Base-by-base conservation (phyloP, 768 basidiomycete genomes). In the Strobilomyces echinocephalus region DNA sequence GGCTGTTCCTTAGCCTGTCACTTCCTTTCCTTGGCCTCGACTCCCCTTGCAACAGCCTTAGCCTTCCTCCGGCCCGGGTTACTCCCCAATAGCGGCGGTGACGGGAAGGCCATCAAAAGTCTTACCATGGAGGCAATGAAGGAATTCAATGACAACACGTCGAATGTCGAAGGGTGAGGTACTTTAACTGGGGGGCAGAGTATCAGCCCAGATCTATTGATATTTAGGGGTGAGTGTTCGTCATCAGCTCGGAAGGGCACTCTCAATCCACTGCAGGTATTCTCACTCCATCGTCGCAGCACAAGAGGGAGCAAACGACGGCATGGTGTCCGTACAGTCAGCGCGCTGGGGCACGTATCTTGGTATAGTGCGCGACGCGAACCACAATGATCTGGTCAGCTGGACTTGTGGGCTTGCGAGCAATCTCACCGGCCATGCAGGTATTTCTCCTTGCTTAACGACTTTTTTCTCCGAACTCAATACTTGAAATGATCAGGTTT, bases 321-420 rank as follows among this genome's bases (percentile, higher is more conserved):
- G 97, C 1, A 79, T 99, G 44, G 95, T 99, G 43, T 88, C 86
- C 43, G 83, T 95, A 41, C 75, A 85, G 55, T 92, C 91, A 6
- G 84, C 93, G 3, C 83, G 85, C 76, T 95, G 95, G 93, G 97
- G 97, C 36, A 92, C 87, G n/a, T 97, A 98, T 66, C 80, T 91
- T 48, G 97, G 94, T 18, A 98, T 95, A 2, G 74, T 99, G 18
- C 77, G 81, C 36, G 79, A 87, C 53, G 97, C 95, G 15, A 95
- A 91, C 63, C 97, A 99, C 65, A 79, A 95, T 33, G 91, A 92
- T 64, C 80, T 91, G 35, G 91, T 97, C 10, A 93, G 95, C 6
- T 97, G 95, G 95, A 86, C 92, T 46, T 67, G 65, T 46, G 67
- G 66, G n/a, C 50, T 67, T 20, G 62, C 67, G 31, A 63, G 59